These are phyloP conservation scores for Triticum turgidum DNA, from an alignment of 176 grass and related monocot genomes.

Conservation along the genomic window DNA sequence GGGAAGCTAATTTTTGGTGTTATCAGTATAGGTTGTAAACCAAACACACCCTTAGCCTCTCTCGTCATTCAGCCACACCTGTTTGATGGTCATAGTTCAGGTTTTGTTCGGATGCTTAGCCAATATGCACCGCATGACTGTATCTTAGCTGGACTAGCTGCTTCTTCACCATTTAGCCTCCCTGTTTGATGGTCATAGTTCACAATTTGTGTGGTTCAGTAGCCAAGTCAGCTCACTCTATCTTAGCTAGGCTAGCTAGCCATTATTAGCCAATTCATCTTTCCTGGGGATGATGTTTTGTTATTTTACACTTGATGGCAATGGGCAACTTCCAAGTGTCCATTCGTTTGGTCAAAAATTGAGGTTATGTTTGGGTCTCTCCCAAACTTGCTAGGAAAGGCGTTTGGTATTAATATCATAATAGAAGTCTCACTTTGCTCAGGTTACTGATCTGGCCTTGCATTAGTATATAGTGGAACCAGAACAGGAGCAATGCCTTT, in stretches of 20 bases:
- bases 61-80: too few species aligned
- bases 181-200: background rate
- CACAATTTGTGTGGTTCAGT: background rate
- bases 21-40: background rate
- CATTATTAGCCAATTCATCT: background rate
- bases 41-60: background rate
- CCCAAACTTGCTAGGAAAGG: background rate
- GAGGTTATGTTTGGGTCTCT: background rate
- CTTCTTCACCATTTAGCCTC: background rate
- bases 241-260: constrained; percentile 3
- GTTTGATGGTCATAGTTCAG: background rate
- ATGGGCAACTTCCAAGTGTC: background rate
- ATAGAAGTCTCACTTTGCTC: background rate
- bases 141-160: background rate
- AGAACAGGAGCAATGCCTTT: background rate
- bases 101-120: background rate
- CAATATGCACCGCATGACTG: background rate
- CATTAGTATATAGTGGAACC: background rate
- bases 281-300: background rate
- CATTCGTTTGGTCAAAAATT: background rate
- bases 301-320: background rate
- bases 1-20: background rate
- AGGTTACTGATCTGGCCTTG: background rate
- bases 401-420: background rate
- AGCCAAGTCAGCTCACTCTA: background rate